A percentile compares a stretch with the other conserved stretches of the same genome.
Evolutionary conservation across 495 filamentous ascomycete genomes (phyloP).

Genomic region (Pyrenopolyporus hunteri): DNA sequence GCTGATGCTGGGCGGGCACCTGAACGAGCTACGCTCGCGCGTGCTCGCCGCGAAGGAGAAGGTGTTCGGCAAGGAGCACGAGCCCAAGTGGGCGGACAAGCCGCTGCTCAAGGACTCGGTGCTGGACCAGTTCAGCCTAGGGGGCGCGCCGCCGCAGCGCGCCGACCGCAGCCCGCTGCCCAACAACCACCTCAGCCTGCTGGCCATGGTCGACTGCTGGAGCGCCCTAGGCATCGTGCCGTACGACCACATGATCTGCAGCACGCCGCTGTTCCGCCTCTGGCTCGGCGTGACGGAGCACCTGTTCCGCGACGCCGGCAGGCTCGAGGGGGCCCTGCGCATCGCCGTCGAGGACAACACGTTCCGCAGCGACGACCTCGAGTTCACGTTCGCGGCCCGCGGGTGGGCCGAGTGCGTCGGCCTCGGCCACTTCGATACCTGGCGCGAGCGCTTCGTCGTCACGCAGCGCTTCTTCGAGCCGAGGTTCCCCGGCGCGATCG

Average conservation of each 20-base stretch:
- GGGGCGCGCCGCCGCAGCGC: slow-evolving; percentile 57
- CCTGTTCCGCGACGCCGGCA: slow-evolving; percentile 81
- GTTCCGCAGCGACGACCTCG: slow-evolving; percentile 89
- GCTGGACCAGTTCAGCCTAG: slow-evolving; percentile 83
- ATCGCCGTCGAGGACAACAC: slow-evolving; percentile 87
- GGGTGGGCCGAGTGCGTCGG: slow-evolving; percentile 94
- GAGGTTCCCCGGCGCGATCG: slow-evolving; percentile 81
- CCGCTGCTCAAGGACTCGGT: slow-evolving; percentile 80
- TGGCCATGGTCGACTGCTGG: slow-evolving; percentile 99
- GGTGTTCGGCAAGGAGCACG: slow-evolving; percentile 69
- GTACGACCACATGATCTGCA: slow-evolving; percentile 99
- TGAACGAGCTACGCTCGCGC: slow-evolving; percentile 77
- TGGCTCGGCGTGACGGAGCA: slow-evolving; percentile 98
- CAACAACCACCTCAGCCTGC: slow-evolving; percentile 90
- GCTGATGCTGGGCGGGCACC: slow-evolving; percentile 86
- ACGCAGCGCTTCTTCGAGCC: slow-evolving; percentile 91
- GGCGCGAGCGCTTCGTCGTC: slow-evolving; percentile 83
- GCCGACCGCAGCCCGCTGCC: slow-evolving; percentile 60
- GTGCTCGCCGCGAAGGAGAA: slow-evolving; percentile 78
- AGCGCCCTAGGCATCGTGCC: slow-evolving; percentile 89
- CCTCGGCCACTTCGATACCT: slow-evolving; percentile 88
- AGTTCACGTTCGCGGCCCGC: slow-evolving; percentile 95
- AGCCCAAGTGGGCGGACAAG: slow-evolving; percentile 60
- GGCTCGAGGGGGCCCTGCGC: slow-evolving; percentile 83
- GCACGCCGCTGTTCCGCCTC: slow-evolving; percentile 95